Conservation (phyloP, 306 rosid species). For the Herpetospermum pedunculosum region DNA sequence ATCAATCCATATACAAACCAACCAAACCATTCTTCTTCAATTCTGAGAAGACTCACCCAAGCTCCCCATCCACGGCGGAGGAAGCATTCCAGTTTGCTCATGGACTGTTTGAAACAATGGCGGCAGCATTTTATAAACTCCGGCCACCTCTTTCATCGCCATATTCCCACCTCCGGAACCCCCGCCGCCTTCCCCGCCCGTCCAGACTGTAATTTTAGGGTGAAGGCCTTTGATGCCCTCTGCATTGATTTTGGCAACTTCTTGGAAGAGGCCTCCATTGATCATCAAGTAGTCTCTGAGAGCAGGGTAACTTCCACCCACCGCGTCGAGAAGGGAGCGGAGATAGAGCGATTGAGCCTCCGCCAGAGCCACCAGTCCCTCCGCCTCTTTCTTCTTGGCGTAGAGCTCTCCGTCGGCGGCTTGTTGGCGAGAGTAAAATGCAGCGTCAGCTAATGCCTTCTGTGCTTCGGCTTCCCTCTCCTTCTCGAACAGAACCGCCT, state of each 20-base stretch:
- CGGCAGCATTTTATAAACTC: conserved; percentile 23
- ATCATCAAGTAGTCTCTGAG: conserved; percentile 26
- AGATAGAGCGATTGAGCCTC: conserved; percentile 23
- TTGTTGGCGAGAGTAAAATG: conserved; percentile 19
- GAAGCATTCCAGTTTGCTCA: conserved; percentile 30
- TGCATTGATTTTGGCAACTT: conserved; percentile 23
- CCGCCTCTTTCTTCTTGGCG: conserved; percentile 28
- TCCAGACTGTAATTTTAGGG: conserved; percentile 30
- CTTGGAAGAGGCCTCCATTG: conserved; percentile 17
- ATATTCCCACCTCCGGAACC: conserved; percentile 6
- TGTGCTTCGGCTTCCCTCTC: conserved; percentile 20
- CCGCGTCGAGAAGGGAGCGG: conserved; percentile 6
- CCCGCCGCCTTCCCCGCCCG: conserved; percentile 13
- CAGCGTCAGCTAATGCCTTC: conserved; percentile 16
- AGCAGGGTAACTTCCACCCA: conserved; percentile 19
- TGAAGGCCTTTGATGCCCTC: conserved; percentile 21
- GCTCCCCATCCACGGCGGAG: conserved; percentile 28
- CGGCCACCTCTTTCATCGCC: conserved; percentile 21
- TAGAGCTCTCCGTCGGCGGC: conserved; percentile 21
- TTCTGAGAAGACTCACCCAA: conserved; percentile 10
- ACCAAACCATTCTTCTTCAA: not conserved
- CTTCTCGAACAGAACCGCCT: conserved; percentile 13
- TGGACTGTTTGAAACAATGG: conserved; percentile 25
- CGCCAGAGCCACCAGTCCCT: conserved; percentile 22
- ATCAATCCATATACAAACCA: too few relatives aligned